Evolutionary conservation across 129 eudicot species (phyloP), one percentile per base, ranked within the genome.

Genomic region (Flaveria bidentis): DNA sequence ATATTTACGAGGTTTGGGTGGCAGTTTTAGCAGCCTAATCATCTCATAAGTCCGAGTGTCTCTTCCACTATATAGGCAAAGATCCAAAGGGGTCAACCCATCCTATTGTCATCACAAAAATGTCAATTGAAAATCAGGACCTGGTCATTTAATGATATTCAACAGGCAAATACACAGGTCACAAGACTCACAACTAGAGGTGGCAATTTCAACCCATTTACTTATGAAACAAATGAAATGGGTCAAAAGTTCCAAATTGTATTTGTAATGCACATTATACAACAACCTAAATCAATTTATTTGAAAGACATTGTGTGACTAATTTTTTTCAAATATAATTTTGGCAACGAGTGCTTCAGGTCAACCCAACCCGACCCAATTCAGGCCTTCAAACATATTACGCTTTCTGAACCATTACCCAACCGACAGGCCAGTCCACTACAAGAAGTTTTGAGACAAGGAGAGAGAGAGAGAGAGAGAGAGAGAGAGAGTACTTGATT

Each of bases 21-120:
- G 85, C 65, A 75, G 66, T 84, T 93, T 90, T 44, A 93, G 36
- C 30, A 90, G 85, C 84, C 80, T 93, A 81, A 93, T 91, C 76
- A 91, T 81, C 85, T 90, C 92, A 52, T 87, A 93, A 8, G 93
- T 88, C 72, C 89, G 85, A 3, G 86, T 66, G 67, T 93, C 93
- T 81, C 82, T 73, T 85, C 98, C 97, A 73, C 88, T 84, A 78
- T 88, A 80, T 55, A 93, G 97, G 87, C 98, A 90, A 39, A 93
- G 87, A 23, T 91, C 97, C 57, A 93, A 77, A 1, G 97, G 88
- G n/a, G 90, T 93, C 80, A 93, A 82, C 56, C 98, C 97, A 70
- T 93, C 98, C 98, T 93, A 80, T 28, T 2, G 7, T 10, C 69
- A 68, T 33, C 62, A 79, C 42, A 79, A 84, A 52, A 10, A 73